A percentile compares a stretch with the other conserved stretches of the same genome.
These are phyloP conservation scores for Cubamyces sp. DNA, from an alignment of 768 basidiomycete species.

Conservation along the genomic window DNA sequence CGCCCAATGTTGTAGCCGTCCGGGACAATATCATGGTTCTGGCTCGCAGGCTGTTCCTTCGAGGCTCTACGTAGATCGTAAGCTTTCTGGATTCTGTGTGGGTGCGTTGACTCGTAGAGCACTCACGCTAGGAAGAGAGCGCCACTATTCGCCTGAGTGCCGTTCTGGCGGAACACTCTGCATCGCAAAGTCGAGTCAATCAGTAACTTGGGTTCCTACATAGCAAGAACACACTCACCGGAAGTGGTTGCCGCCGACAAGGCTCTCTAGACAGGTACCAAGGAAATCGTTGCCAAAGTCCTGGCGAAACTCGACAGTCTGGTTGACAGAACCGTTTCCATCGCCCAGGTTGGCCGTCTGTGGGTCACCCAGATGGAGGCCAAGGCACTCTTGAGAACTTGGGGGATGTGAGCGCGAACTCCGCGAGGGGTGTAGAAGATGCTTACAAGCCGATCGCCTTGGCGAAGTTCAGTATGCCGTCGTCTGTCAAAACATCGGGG, in stretches of 20 bases:
- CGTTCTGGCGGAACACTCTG: slow-evolving; percentile 38
- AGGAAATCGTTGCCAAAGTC: slow-evolving; percentile 41
- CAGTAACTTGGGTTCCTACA: not conserved
- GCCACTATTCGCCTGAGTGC: slow-evolving; percentile 34
- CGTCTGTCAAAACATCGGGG: slow-evolving; percentile 56
- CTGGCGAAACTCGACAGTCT: slow-evolving; percentile 49
- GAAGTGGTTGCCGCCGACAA: slow-evolving; percentile 52
- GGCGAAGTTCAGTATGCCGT: slow-evolving; percentile 61
- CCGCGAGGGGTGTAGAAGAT: not conserved
- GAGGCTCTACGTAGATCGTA: slow-evolving; percentile 27
- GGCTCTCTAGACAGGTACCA: slow-evolving; percentile 48
- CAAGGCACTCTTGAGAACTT: slow-evolving; percentile 40
- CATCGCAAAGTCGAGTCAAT: not conserved
- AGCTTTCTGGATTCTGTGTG: not conserved
- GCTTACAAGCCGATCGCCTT: slow-evolving; percentile 64
- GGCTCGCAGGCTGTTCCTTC: slow-evolving; percentile 27
- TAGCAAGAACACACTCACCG: slow-evolving; percentile 33
- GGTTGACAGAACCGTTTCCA: slow-evolving; percentile 47
- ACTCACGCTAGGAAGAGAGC: slow-evolving; percentile 42
- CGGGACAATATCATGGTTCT: slow-evolving; percentile 32
- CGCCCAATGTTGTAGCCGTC: slow-evolving; percentile 40
- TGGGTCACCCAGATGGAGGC: slow-evolving; percentile 40
- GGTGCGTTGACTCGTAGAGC: no score
- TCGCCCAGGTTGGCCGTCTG: slow-evolving; percentile 53
- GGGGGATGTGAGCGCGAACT: not conserved